Evolutionary conservation across 176 grass and related monocot genomes (phyloP), one percentile per base, ranked within the genome.

Genomic region (Carex myosuroides): DNA sequence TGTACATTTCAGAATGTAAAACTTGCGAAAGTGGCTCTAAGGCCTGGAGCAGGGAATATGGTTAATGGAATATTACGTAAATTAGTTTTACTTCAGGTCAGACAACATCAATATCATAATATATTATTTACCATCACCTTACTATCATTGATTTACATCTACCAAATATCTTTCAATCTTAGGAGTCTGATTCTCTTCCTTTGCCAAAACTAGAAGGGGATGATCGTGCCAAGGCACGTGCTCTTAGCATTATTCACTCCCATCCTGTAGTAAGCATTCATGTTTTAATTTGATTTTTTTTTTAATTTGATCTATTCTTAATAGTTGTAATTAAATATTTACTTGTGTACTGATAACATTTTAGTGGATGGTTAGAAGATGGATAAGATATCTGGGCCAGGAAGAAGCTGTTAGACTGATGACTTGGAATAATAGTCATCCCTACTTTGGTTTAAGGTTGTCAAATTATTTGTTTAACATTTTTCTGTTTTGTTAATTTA

Each of bases 301-400:
- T 79, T 52, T 52, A 52, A 24, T 87, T 73, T 56, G 32, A 16
- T 54, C 14, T 70, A 33, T 53, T 48, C 61, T 86, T 81, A 44
- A 9, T 72, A 77, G 56, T 18, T 70, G 64, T 66, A 82, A 71
- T 78, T 89, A 11, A 85, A 11, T 85, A 82, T 52, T 16, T 57
- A 16, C 55, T 86, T 84, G 13, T 86, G 14, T 81, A 66, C 37
- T 82, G 44, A 80, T 85, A 74, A 13, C 60, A 57, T 82, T 79
- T 81, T 87, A 97, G 94, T 97, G 94, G 94, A 94, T 97, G 88
- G 94, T 97, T 58, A 94, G 94, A 88, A 92, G 94, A 94, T 97
- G 94, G 94, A 91, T 89, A 64, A 91, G 83, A 26, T 87, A 89
- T 87, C 81, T 88, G 74, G 94, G 94, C 30, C 86, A 89, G 77